Conservation (phyloP, 495 filamentous ascomycete genomes). For the Xylaria telfairii region DNA sequence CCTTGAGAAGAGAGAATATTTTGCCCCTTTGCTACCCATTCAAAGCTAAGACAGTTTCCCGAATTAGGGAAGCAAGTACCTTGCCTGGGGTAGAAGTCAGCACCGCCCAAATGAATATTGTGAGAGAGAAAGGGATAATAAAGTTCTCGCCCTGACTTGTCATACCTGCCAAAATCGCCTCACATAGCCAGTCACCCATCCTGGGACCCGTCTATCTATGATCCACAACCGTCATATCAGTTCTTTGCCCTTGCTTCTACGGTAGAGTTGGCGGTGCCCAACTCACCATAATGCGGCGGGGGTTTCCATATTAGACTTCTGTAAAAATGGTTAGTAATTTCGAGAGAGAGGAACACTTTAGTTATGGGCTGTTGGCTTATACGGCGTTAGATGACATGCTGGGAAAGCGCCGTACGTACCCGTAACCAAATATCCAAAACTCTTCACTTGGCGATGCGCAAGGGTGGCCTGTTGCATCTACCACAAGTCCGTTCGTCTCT, state of each 20-base stretch:
- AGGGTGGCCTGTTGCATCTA: slow-evolving; percentile 12
- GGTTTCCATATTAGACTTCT: slow-evolving; percentile 99
- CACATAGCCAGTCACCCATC: slow-evolving; percentile 93
- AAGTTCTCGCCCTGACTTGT: slow-evolving; percentile 30
- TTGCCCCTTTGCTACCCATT: background rate
- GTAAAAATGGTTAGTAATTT: slow-evolving; percentile 29
- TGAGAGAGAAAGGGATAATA: background rate
- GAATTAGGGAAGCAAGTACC: slow-evolving; percentile 44
- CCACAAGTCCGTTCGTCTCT: slow-evolving; percentile 13
- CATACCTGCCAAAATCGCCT: slow-evolving; percentile 96
- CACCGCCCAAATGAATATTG: background rate
- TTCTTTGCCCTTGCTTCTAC: background rate
- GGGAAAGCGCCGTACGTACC: slow-evolving; percentile 53
- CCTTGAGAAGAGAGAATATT: slow-evolving; percentile 9
- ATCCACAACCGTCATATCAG: slow-evolving; percentile 1
- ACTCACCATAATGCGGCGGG: slow-evolving; percentile 89
- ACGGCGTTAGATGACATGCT: slow-evolving; percentile 12
- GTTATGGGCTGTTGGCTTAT: slow-evolving; percentile 11
- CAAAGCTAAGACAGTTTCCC: background rate
- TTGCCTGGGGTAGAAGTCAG: slow-evolving; percentile 55
- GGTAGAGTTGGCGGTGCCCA: slow-evolving; percentile 8
- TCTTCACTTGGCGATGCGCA: slow-evolving; percentile 49
- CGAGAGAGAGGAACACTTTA: background rate
- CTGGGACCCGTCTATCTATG: slow-evolving; percentile 77
- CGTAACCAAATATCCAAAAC: slow-evolving; percentile 93